Base-by-base conservation (phyloP, 1,139 yeast species). In the Magnusiomyces tetraspermus region DNA sequence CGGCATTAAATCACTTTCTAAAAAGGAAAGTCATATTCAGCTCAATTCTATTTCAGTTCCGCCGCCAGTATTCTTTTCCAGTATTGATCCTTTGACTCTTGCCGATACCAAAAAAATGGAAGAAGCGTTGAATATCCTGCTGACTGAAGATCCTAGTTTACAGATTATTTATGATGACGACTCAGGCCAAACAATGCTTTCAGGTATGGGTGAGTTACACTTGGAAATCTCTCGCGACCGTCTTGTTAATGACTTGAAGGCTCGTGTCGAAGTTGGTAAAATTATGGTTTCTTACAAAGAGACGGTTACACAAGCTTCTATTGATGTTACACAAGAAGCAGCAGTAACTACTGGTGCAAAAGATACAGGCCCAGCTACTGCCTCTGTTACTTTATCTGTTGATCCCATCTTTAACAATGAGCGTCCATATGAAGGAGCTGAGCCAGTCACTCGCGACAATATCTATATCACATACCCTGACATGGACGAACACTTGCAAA, bases 121-220 rank as follows among this genome's bases (percentile, higher is more conserved):
- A 53, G 76, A 79, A 15, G 84, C 95, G 2, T 73, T 92, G 45
- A 72, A 72, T 4, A 72, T 79, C 1, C 68, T 94, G 46, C 70
- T 86, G 15, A 76, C 86, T 55, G 98, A 94, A 65, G 99, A 88
- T 61, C 95, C 95, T 5, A 83, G 90, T 54, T 70, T 87, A 58
- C 76, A 77, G 41, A 73, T 84, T 15, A 66, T 77, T 1, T 75
- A 72, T 51, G 97, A 92, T 63, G 95, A 86, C 58, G 97, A 90
- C 56, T 74, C 86, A 54, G 96, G 96, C 0, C 97, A 92, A 67
- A 82, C 89, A 0, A 75, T 89, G 30, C 68, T 92, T 37, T 82
- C 95, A 51, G 99, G 98, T 2, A 89, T 92, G 97, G 98, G 97
- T 19, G 96, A 89, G 63, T 73, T 92, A 51, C 98, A 92, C 67